Conservation (phyloP, 441 rosid species). For the Adansonia gregorii region DNA sequence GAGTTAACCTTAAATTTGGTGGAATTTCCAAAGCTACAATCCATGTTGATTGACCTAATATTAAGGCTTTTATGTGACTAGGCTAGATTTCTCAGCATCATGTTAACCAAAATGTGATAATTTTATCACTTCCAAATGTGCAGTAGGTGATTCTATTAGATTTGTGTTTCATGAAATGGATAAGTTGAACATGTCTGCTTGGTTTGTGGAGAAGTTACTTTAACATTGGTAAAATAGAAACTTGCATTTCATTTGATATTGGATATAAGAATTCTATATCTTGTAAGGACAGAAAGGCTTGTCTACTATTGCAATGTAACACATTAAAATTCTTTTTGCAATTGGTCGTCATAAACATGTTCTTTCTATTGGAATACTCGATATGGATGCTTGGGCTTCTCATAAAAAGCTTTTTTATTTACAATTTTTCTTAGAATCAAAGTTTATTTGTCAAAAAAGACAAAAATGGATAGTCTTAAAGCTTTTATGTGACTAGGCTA, state of each 20-base stretch:
- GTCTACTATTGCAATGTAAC: slow-evolving; percentile 46
- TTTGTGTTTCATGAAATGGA: slow-evolving; percentile 49
- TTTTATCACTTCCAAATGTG: slow-evolving; percentile 33
- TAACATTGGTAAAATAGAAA: slow-evolving; percentile 30
- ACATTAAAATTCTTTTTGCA: slow-evolving; percentile 58
- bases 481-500: slow-evolving; percentile 69
- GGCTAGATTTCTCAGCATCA: slow-evolving; percentile 47
- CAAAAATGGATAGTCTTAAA: too few relatives aligned
- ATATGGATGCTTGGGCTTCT: too few relatives aligned
- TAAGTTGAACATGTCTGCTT: slow-evolving; percentile 51
- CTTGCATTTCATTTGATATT: slow-evolving; percentile 24
- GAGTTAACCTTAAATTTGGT: slow-evolving; percentile 24
- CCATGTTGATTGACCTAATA: slow-evolving; percentile 47
- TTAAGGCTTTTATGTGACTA: slow-evolving; percentile 66
- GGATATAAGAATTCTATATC: background rate
- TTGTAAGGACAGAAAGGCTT: slow-evolving; percentile 31
- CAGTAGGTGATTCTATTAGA: slow-evolving; percentile 43
- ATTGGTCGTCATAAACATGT: too few relatives aligned
- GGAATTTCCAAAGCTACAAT: slow-evolving; percentile 53
- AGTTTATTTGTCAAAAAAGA: too few relatives aligned
- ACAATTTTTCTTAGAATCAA: too few relatives aligned
- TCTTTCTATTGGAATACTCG: too few relatives aligned
- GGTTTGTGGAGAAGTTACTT: slow-evolving; percentile 47
- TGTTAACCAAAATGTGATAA: slow-evolving; percentile 40
- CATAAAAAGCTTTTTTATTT: too few relatives aligned